phyloP scores from a whole-genome alignment of 2,329 filamentous ascomycete genomes.

The Pestalotiopsis sp. region DNA sequence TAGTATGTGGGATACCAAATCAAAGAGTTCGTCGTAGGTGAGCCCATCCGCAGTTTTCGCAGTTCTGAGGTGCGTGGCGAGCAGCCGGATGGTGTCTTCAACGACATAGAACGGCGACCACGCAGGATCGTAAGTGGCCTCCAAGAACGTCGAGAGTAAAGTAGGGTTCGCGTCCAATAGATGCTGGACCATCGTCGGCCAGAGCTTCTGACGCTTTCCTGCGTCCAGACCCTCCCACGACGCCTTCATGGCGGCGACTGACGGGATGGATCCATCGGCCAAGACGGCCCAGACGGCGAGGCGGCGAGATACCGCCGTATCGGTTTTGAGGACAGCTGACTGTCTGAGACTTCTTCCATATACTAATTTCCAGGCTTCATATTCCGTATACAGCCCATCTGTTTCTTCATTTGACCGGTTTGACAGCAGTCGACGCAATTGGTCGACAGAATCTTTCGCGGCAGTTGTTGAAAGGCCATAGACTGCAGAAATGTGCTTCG shows the following conservation, averaged over 20 bases:
- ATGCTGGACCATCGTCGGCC: constrained; percentile 28
- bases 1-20: constrained; percentile 25
- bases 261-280: neutral
- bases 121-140: constrained; percentile 28
- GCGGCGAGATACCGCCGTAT: neutral
- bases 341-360: constrained; percentile 18
- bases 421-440: constrained; percentile 28
- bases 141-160: constrained; percentile 24
- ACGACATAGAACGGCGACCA: constrained; percentile 33
- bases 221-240: constrained; percentile 27
- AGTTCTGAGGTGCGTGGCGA: constrained; percentile 17
- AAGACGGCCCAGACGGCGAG: neutral
- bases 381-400: constrained; percentile 25
- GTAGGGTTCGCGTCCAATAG: constrained; percentile 22
- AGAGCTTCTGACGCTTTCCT: constrained; percentile 23
- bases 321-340: neutral
- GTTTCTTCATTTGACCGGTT: constrained; percentile 12
- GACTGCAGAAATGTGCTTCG: constrained; percentile 20
- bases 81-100: constrained; percentile 30
- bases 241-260: constrained; percentile 21
- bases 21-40: constrained; percentile 15
- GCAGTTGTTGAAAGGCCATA: constrained; percentile 25
- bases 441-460: constrained; percentile 26
- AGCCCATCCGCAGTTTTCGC: neutral
- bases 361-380: constrained; percentile 29